phyloP scores from a whole-genome alignment of 192 early-diverging fungal species.

The Coemansia sp. region DNA sequence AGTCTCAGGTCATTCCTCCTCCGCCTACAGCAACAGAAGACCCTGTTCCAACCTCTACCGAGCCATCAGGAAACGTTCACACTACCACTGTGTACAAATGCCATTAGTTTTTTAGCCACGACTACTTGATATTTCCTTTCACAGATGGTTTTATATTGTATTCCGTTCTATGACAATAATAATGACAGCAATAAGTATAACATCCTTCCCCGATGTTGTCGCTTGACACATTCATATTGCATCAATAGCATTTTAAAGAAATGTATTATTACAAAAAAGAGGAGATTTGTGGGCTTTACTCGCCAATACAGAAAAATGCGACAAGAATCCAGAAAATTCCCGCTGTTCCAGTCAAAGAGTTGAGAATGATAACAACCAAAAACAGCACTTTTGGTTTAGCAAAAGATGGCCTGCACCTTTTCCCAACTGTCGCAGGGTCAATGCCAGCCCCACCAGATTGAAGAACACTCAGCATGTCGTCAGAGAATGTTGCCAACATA shows the following conservation, averaged over 20 bases:
- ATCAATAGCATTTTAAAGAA: not conserved
- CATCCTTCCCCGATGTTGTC: no score
- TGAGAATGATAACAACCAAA: not conserved
- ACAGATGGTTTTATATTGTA: not conserved
- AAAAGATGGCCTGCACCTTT: not conserved
- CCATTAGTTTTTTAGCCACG: not conserved
- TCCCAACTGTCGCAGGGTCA: not conserved
- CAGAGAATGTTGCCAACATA: not conserved
- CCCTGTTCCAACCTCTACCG: not conserved
- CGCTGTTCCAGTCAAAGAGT: not conserved
- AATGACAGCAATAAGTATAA: no score
- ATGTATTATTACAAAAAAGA: not conserved
- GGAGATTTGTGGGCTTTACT: not conserved
- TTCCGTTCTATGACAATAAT: no score
- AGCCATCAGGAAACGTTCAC: not conserved
- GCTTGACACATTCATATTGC: no score
- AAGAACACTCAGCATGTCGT: not conserved
- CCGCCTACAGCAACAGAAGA: not conserved
- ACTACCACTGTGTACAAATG: conserved; percentile 1
- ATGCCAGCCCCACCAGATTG: not conserved
- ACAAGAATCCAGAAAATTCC: not conserved
- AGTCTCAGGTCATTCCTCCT: conserved; percentile 11
- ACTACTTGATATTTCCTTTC: not conserved
- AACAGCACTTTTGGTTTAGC: not conserved
- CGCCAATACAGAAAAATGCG: not conserved